These are phyloP conservation scores for Ophiosphaerella herpotricha DNA, from an alignment of 2,329 filamentous ascomycete genomes.

Conservation along the genomic window DNA sequence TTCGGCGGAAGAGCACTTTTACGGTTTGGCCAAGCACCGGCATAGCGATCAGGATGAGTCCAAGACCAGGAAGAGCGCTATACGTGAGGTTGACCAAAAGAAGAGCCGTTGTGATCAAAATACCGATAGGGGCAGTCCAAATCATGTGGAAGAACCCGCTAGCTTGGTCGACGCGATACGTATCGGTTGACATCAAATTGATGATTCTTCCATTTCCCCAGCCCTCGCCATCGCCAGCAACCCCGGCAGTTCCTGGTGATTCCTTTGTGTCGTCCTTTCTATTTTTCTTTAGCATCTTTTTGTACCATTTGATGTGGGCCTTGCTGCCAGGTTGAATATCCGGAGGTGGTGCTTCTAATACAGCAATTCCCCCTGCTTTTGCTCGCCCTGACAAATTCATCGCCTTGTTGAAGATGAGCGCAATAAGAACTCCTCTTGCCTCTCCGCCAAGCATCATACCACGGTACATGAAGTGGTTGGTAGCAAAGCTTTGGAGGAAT, in stretches of 20 bases:
- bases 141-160: slow-evolving; percentile 87
- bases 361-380: slow-evolving; percentile 73
- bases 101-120: slow-evolving; percentile 77
- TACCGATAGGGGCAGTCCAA: slow-evolving; percentile 83
- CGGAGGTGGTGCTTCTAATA: slow-evolving; percentile 45
- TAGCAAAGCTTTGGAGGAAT: slow-evolving; percentile 75
- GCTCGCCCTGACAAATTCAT: slow-evolving; percentile 88
- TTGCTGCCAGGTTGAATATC: slow-evolving; percentile 55
- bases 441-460: slow-evolving; percentile 93
- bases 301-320: slow-evolving; percentile 58
- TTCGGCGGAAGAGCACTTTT: slow-evolving; percentile 72
- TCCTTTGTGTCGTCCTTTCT: slow-evolving; percentile 38
- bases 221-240: slow-evolving; percentile 73
- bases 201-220: slow-evolving; percentile 93
- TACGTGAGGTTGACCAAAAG: slow-evolving; percentile 87
- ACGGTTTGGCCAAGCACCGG: slow-evolving; percentile 79
- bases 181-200: slow-evolving; percentile 94
- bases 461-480: slow-evolving; percentile 89
- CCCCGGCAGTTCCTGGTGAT: slow-evolving; percentile 53
- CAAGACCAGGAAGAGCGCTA: slow-evolving; percentile 87
- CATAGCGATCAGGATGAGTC: slow-evolving; percentile 75
- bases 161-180: slow-evolving; percentile 88
- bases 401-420: slow-evolving; percentile 87
- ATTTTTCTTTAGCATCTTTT: slow-evolving; percentile 51
- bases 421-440: slow-evolving; percentile 77